Conservation (phyloP, 2,329 filamentous ascomycete species). For the Ramichloridium luteum region DNA sequence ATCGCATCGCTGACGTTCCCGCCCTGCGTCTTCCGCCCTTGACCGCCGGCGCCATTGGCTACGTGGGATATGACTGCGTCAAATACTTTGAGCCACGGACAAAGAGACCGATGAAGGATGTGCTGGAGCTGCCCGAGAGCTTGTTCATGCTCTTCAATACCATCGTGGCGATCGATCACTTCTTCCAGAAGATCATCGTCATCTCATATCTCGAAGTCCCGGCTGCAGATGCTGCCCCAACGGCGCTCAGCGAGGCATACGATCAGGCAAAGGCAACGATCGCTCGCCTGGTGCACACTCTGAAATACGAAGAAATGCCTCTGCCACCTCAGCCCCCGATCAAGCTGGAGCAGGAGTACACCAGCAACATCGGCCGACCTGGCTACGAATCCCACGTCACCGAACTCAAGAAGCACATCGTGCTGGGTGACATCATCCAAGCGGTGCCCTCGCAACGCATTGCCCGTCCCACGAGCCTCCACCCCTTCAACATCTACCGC, state of each 20-base stretch:
- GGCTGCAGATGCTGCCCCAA: slow-evolving; percentile 23
- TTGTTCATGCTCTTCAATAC: slow-evolving; percentile 97
- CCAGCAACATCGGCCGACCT: slow-evolving; percentile 76
- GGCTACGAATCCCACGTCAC: slow-evolving; percentile 90
- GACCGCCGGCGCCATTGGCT: slow-evolving; percentile 86
- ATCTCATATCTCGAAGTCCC: slow-evolving; percentile 75
- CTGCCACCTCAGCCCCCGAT: slow-evolving; percentile 55
- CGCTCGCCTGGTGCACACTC: slow-evolving; percentile 53
- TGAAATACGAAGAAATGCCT: slow-evolving; percentile 65
- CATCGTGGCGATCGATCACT: slow-evolving; percentile 86
- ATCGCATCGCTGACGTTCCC: slow-evolving; percentile 71
- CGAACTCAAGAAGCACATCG: slow-evolving; percentile 78
- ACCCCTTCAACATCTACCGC: slow-evolving; percentile 97
- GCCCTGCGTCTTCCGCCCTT: slow-evolving; percentile 72
- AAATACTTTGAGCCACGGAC: slow-evolving; percentile 97
- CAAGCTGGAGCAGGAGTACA: slow-evolving; percentile 62
- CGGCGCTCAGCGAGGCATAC: slow-evolving; percentile 56
- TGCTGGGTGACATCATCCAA: slow-evolving; percentile 89
- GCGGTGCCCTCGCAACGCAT: slow-evolving; percentile 91
- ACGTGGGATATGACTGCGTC: slow-evolving; percentile 95
- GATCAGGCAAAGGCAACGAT: slow-evolving; percentile 53
- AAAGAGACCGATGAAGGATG: slow-evolving; percentile 68
- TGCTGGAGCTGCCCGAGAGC: slow-evolving; percentile 79
- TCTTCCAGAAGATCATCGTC: slow-evolving; percentile 84
- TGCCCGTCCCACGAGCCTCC: slow-evolving; percentile 73